Evolutionary conservation across 2,329 filamentous ascomycete species (phyloP), one percentile per base, ranked within the genome.

Genomic region (Blastomyces silverae): DNA sequence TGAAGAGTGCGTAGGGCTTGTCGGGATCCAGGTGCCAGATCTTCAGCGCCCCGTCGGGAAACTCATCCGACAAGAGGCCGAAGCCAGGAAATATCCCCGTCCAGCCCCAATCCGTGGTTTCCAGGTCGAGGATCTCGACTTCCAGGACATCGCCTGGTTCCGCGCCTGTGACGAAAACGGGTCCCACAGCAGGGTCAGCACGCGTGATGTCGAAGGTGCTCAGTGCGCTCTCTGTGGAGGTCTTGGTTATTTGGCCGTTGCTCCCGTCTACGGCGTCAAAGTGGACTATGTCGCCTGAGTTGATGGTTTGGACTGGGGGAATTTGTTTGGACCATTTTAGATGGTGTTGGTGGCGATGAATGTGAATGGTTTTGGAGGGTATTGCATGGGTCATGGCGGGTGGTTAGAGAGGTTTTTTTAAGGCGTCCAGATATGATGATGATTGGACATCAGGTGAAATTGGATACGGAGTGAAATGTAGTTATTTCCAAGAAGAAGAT

Each of bases 61-160:
- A 83, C 58, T 83, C 81, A 59, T 82, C 80, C 2, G 76, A 72
- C 17, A 84, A 70, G 8, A 84, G 75, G 3, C 83, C 82, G 67
- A 84, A 83, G 22, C 75, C 76, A 0, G 79, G 79, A 61, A 84
- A 75, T 39, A 84, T 77, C n/a, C 78, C 80, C 0, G 82, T 83
- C 82, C 82, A 84, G 39, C 82, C 83, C 75, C 79, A 84, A 63
- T 76, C 73, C 2, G 76, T 78, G 5, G 80, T 75, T 64, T 76
- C 67, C 4, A 84, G 73, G 31, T 77, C 74, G 20, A 83, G 75
- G 61, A 84, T 74, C 53, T 84, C 82, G 53, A 84, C 74, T 66
- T 81, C 79, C 37, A 84, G 74, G 1, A 83, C 79, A 69, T 84
- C 82, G 50, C 82, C 82, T 0, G 82, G 81, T 64, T 79, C 73